These are phyloP conservation scores for Penicillium nucicola DNA, from an alignment of 495 filamentous ascomycete genomes.

Conservation along the genomic window DNA sequence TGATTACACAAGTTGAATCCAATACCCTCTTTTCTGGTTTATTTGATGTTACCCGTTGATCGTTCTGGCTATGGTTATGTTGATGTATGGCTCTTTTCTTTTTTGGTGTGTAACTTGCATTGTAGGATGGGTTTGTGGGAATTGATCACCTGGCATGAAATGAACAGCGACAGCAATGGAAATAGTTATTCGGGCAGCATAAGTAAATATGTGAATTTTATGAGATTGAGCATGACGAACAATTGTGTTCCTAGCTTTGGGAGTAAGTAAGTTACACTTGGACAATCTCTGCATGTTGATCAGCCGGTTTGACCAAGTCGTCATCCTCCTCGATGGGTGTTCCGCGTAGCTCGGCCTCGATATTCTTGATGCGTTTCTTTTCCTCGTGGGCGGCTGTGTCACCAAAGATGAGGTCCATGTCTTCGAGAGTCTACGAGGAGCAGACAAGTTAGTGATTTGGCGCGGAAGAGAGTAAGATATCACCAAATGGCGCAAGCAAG, in stretches of 20 bases:
- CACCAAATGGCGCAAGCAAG: not conserved
- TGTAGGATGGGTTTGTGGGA: not conserved
- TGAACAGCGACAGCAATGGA: not conserved
- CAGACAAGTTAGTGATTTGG: not conserved
- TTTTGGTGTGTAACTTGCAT: slow-evolving; percentile 2
- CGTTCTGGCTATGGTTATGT: not conserved
- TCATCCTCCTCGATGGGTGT: slow-evolving; percentile 26
- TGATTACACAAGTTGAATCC: slow-evolving; percentile 6
- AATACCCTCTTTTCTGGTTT: not conserved
- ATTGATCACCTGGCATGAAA: not conserved
- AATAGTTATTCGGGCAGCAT: slow-evolving; percentile 1
- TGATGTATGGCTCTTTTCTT: not conserved
- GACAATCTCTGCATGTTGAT: slow-evolving; percentile 21
- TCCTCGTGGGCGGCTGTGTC: slow-evolving; percentile 67
- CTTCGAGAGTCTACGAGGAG: slow-evolving; percentile 40
- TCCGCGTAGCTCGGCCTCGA: slow-evolving; percentile 63
- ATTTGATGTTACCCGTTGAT: not conserved
- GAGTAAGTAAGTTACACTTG: not conserved
- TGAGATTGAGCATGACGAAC: not conserved
- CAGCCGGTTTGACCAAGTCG: slow-evolving; percentile 23
- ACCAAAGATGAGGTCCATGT: slow-evolving; percentile 75
- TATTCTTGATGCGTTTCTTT: slow-evolving; percentile 67
- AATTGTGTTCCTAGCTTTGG: not conserved
- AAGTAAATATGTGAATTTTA: not conserved
- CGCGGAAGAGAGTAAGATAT: not conserved